Evolutionary conservation across 2,329 filamentous ascomycete genomes (phyloP).

Genomic region (Parastagonospora nodorum): DNA sequence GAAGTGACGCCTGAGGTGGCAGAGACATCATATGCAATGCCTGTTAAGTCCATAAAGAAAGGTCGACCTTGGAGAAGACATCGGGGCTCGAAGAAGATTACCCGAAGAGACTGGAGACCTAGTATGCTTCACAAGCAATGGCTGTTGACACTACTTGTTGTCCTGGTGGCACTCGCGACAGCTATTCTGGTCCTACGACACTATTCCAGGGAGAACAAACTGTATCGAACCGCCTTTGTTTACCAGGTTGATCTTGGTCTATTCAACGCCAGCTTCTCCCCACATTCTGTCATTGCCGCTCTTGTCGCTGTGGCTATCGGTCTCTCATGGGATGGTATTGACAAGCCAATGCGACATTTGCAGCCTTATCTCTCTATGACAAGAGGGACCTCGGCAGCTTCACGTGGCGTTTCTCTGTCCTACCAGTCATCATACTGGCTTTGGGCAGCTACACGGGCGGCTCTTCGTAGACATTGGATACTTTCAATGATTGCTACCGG

Average conservation of each 20-base stretch:
- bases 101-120: too few species aligned
- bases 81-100: too few species aligned
- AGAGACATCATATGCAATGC: too few species aligned
- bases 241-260: constrained; percentile 10
- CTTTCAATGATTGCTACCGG: not conserved
- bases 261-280: constrained; percentile 13
- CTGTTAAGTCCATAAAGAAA: too few species aligned
- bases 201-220: constrained; percentile 4
- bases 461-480: not conserved
- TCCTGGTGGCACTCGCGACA: not conserved
- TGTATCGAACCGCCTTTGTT: constrained; percentile 15
- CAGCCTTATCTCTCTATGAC: constrained; percentile 28
- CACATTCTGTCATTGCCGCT: constrained; percentile 22
- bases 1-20: too few species aligned
- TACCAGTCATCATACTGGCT: constrained; percentile 26
- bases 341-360: constrained; percentile 18
- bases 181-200: constrained; percentile 9
- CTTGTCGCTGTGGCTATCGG: constrained; percentile 17
- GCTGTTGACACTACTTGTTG: not conserved
- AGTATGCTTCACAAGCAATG: too few species aligned
- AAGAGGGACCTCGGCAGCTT: constrained; percentile 1
- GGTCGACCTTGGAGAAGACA: too few species aligned
- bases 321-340: constrained; percentile 26
- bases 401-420: constrained; percentile 11
- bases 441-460: constrained; percentile 16